Evolutionary conservation across 1,284 basidiomycete genomes (phyloP).

Genomic region (Microbotryomycetes sp.): DNA sequence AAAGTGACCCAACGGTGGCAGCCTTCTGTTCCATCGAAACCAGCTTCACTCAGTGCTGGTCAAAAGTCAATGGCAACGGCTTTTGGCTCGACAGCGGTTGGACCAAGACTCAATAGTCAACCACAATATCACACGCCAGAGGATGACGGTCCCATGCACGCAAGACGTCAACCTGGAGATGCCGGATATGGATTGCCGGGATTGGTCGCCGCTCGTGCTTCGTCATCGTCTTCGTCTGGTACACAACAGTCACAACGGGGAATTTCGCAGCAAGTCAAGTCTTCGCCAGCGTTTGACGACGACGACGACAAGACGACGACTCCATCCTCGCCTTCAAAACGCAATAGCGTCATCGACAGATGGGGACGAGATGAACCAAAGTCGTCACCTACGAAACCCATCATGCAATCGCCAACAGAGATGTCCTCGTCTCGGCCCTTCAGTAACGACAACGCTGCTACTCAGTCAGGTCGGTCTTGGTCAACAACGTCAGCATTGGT

Average conservation of each 20-base stretch:
- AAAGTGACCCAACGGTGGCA: not conserved
- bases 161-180: not conserved
- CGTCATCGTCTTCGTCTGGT: not conserved
- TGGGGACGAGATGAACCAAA: conserved; percentile 23
- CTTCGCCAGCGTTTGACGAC: conserved; percentile 5
- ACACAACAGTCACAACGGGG: too few species aligned
- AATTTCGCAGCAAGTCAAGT: too few species aligned
- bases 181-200: not conserved
- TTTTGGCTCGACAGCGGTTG: conserved; percentile 17
- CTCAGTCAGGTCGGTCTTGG: not conserved
- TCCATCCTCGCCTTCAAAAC: not conserved
- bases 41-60: not conserved
- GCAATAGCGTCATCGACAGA: conserved; percentile 23
- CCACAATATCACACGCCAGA: not conserved
- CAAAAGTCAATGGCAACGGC: conserved; percentile 11
- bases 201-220: not conserved
- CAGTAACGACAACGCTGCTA: not conserved
- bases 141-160: not conserved
- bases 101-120: conserved; percentile 13
- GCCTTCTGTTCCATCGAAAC: not conserved
- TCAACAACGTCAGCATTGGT: not conserved
- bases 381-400: not conserved
- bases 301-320: not conserved
- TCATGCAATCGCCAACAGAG: not conserved
- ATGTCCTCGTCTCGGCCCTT: not conserved